These are phyloP conservation scores for Stephania cephalantha DNA, from an alignment of 164 flowering plant species.

Conservation along the genomic window DNA sequence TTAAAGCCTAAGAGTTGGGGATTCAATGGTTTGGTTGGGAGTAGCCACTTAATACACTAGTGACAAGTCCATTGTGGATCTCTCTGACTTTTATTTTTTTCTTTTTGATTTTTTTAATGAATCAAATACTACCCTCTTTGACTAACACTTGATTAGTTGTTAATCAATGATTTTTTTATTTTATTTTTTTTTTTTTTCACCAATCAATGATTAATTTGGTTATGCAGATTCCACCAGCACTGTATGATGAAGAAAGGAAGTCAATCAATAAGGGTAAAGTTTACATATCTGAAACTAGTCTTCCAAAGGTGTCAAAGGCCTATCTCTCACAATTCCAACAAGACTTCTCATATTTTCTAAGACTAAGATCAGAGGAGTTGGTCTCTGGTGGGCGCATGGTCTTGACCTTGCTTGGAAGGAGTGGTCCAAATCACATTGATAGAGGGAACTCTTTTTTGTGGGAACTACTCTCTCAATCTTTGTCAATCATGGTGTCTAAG, in stretches of 20 bases:
- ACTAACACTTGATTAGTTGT: neutral
- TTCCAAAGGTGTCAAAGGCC: conserved; percentile 39
- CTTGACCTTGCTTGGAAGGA: conserved; percentile 53
- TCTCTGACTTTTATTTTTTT: neutral
- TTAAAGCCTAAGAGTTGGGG: too few species aligned
- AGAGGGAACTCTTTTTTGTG: conserved; percentile 59
- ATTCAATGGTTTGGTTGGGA: neutral
- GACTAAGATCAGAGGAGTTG: conserved; percentile 55
- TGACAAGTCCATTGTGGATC: neutral
- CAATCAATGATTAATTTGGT: neutral
- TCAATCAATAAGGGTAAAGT: conserved; percentile 61
- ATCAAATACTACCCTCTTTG: neutral
- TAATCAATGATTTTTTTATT: neutral
- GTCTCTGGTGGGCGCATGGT: conserved; percentile 64
- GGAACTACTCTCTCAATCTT: conserved; percentile 52
- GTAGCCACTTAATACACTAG: neutral
- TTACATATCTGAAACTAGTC: conserved; percentile 54
- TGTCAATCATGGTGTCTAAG: conserved; percentile 43
- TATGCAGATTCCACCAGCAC: conserved; percentile 50
- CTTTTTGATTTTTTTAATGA: too few species aligned
- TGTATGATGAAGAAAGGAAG: conserved; percentile 44
- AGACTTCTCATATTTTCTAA: conserved; percentile 58
- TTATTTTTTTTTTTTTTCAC: too few species aligned
- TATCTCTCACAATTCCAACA: conserved; percentile 53
- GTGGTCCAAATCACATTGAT: conserved; percentile 39